Percentiles rank a stretch among this genome's conserved stretches.
These are phyloP conservation scores for Chimonanthus salicifolius DNA, from an alignment of 164 flowering plant genomes.

Conservation along the genomic window DNA sequence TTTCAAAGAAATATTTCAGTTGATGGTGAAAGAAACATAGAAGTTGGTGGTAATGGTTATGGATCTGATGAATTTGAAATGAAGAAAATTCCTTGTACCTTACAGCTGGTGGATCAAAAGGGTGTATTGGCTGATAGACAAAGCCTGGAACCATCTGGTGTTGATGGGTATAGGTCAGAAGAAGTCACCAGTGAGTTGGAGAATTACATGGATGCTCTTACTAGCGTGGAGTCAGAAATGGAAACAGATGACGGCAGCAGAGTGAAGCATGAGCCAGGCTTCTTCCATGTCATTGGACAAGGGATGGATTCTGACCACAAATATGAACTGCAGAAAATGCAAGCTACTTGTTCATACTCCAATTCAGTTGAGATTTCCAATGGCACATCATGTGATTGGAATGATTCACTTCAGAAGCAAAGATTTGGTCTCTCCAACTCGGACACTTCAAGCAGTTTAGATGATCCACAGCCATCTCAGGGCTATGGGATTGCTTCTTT, in stretches of 20 bases:
- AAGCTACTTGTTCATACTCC: conserved; percentile 38
- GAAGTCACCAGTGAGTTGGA: conserved; percentile 70
- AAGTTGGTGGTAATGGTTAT: conserved; percentile 6
- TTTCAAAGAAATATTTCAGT: conserved; percentile 3
- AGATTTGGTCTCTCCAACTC: conserved; percentile 37
- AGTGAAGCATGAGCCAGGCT: conserved; percentile 22
- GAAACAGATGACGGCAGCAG: conserved; percentile 58
- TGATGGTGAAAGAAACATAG: background rate
- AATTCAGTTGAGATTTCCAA: conserved; percentile 50
- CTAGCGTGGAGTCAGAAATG: conserved; percentile 74
- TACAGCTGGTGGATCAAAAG: conserved; percentile 28
- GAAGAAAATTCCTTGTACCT: conserved; percentile 18
- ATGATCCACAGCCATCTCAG: conserved; percentile 19
- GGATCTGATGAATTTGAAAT: background rate
- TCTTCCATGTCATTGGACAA: conserved; percentile 17
- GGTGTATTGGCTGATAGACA: conserved; percentile 33
- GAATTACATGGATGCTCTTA: conserved; percentile 75
- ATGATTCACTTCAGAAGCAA: conserved; percentile 31
- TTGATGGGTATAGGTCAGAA: conserved; percentile 41
- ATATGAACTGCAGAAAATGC: conserved; percentile 32
- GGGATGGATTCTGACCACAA: conserved; percentile 28
- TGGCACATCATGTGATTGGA: conserved; percentile 47
- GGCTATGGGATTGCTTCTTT: background rate
- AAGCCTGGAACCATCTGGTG: conserved; percentile 20
- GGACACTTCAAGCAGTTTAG: conserved; percentile 30